Evolutionary conservation across 306 rosid genomes (phyloP), one percentile per base, ranked within the genome.

Genomic region (Potentilla sterilis): DNA sequence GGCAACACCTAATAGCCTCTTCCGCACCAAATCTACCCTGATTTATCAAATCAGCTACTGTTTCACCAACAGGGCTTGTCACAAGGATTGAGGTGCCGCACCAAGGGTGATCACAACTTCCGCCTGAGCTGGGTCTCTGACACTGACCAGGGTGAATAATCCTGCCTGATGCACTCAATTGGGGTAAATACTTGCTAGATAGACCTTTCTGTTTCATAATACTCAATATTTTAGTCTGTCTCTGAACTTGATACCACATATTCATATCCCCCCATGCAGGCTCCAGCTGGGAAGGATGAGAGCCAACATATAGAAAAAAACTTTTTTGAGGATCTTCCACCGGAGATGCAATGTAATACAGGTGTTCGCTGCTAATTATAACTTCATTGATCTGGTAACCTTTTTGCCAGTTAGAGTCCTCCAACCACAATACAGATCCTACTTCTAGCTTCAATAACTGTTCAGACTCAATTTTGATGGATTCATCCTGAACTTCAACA

Each of bases 201-300:
- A 90, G 79, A 65, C 93, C 96, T 84, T 83, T 95, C 82, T 90
- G 97, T 85, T 88, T 95, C 97, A 95, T 92, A 76, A 90, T 77
- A 47, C 92, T 92, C 81, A 95, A 72, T 77, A 95, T 90, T 85
- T 89, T 95, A 42, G 96, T 92, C 82, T 95, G 99, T 85, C 99
- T 89, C 85, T 95, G 99, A 79, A 95, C 99, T 85, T 90, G 99
- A 85, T 95, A 95, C 99, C 99, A 95, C 73, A 89, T 84, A 75
- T 83, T 87, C 99, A 95, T 95, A 83, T 93, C 97, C 81, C 92
- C 97, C 99, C 97, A 95, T n/a, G 99, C 96, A 8, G 96, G 97
- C 83, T 95, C 97, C 69, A 92, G 85, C 82, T 90, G 91, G 72
- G 96, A 93, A 69, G 91, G 91, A 83, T 86, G 97, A 80, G 97